Percentiles rank a stretch among this genome's conserved stretches.
Conservation (phyloP, 2,329 filamentous ascomycete genomes). For the Malbranchea cinnamomea region DNA sequence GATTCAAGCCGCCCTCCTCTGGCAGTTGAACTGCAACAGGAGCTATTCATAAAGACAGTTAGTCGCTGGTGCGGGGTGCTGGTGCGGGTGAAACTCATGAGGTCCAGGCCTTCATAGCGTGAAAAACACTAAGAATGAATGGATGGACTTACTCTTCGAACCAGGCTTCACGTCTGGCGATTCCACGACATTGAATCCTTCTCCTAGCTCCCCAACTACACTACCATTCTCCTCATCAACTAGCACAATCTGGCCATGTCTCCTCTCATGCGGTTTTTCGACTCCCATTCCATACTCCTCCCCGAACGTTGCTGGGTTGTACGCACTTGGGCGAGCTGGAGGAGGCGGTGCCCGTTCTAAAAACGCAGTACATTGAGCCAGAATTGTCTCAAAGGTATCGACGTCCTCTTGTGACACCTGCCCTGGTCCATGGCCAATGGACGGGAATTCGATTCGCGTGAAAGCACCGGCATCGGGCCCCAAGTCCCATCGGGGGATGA, state of each 20-base stretch:
- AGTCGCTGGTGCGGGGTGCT: neutral
- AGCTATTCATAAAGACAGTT: constrained; percentile 16
- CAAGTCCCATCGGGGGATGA: constrained; percentile 90
- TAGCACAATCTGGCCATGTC: constrained; percentile 68
- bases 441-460: constrained; percentile 81
- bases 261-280: constrained; percentile 19
- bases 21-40: constrained; percentile 36
- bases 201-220: constrained; percentile 79
- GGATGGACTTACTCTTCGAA: constrained; percentile 59
- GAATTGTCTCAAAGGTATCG: constrained; percentile 92
- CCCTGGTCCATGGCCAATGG: constrained; percentile 46
- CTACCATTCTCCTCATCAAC: constrained; percentile 93
- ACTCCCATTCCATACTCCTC: constrained; percentile 49
- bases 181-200: constrained; percentile 68
- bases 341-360: constrained; percentile 65
- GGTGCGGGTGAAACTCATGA: neutral
- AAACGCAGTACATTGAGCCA: constrained; percentile 95
- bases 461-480: constrained; percentile 80
- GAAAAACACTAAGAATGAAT: constrained; percentile 1
- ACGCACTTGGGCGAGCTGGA: no score
- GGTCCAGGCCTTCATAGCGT: neutral
- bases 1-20: constrained; percentile 31
- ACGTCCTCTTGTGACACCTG: constrained; percentile 75
- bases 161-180: constrained; percentile 61
- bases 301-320: constrained; percentile 74